Evolutionary conservation across 305 asterid species (phyloP).

Genomic region (Solanum chacoense): DNA sequence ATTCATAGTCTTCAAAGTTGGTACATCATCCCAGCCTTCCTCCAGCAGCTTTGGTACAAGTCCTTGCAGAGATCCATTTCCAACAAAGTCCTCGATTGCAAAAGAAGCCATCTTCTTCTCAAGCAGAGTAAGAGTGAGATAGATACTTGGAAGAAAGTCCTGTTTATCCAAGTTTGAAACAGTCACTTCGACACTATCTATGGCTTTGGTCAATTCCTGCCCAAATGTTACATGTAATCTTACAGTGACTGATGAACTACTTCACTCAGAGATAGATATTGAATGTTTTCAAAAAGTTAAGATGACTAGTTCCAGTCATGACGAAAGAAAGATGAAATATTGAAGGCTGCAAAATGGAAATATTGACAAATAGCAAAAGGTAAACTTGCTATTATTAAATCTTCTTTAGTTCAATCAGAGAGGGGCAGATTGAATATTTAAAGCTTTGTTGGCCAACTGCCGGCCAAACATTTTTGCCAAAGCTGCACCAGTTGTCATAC

Average conservation of each 20-base stretch:
- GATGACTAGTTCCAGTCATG: background rate
- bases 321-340: background rate
- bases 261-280: background rate
- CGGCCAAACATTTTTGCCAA: background rate
- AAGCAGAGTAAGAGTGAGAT: background rate
- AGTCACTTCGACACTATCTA: background rate
- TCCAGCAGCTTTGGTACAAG: constrained; percentile 50
- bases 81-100: constrained; percentile 61
- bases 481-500: background rate
- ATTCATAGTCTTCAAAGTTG: constrained; percentile 73
- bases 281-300: background rate
- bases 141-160: background rate
- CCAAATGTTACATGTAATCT: background rate
- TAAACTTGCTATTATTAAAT: background rate
- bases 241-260: background rate
- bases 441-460: background rate
- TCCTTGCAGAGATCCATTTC: constrained; percentile 51
- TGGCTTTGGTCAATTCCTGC: background rate
- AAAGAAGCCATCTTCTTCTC: constrained; percentile 62
- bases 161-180: background rate
- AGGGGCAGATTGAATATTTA: background rate
- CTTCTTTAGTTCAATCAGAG: background rate
- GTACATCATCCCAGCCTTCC: constrained; percentile 87
- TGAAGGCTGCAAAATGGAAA: background rate
- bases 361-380: background rate